Conservation (phyloP, 169 alveolate species). For the Cryptosporidium ubiquitum region DNA sequence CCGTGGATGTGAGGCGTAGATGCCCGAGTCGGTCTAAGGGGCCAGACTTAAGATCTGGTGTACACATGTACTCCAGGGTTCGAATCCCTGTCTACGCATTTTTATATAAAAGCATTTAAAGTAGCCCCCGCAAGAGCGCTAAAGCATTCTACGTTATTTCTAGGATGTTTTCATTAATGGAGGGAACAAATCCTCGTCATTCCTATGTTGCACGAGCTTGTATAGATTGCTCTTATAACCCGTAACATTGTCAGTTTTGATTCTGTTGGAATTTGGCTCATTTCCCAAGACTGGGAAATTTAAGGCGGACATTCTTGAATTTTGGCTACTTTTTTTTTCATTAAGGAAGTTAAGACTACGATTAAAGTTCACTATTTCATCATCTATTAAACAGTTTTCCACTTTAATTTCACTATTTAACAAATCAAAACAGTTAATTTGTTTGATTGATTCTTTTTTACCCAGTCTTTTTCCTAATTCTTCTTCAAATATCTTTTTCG, state of each 20-base stretch:
- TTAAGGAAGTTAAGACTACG: neutral
- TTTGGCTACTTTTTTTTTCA: neutral
- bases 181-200: neutral
- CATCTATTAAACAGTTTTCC: neutral
- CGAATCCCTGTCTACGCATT: conserved; percentile 76
- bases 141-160: neutral
- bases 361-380: neutral
- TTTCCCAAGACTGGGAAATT: neutral
- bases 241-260: neutral
- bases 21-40: conserved; percentile 78
- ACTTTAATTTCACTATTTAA: neutral
- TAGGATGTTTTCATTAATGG: neutral
- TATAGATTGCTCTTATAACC: neutral
- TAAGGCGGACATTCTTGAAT: neutral
- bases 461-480: conserved; percentile 5
- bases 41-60: conserved; percentile 77
- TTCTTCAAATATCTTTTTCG: neutral
- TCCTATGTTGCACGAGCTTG: neutral
- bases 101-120: neutral
- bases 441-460: neutral
- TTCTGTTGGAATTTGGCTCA: neutral
- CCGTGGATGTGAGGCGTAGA: conserved; percentile 41
- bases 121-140: neutral
- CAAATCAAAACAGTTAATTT: neutral
- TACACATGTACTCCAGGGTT: conserved; percentile 76